A percentile compares a stretch with the other conserved stretches of the same genome.
phyloP scores from a whole-genome alignment of 2,329 filamentous ascomycete genomes.

The Mycosphaerelloides madeirae region DNA sequence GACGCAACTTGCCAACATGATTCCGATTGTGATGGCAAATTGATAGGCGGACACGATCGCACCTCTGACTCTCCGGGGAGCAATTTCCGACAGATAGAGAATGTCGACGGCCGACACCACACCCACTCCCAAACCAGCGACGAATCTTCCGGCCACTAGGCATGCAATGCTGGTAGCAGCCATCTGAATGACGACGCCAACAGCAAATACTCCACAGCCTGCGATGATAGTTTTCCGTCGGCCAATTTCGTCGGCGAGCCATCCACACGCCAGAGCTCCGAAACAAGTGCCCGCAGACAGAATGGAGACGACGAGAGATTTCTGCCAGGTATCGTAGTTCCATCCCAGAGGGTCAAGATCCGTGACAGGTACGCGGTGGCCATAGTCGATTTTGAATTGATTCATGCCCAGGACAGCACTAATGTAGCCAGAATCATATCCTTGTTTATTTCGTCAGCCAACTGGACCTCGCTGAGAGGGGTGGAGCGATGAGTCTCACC shows the following conservation, averaged over 20 bases:
- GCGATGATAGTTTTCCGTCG: slow-evolving; percentile 59
- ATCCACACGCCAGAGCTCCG: slow-evolving; percentile 56
- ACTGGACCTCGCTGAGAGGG: no score
- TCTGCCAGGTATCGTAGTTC: slow-evolving; percentile 29
- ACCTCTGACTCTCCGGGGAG: slow-evolving; percentile 66
- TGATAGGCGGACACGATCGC: slow-evolving; percentile 76
- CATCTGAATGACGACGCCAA: slow-evolving; percentile 55
- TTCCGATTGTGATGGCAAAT: slow-evolving; percentile 75
- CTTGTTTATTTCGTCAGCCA: no score
- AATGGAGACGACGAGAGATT: slow-evolving; percentile 67
- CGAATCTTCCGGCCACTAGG: slow-evolving; percentile 66
- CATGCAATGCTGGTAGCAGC: slow-evolving; percentile 57
- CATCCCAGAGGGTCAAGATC: slow-evolving; percentile 19
- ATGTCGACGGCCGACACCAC: slow-evolving; percentile 61
- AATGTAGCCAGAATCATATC: slow-evolving; percentile 56
- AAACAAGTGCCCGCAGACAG: slow-evolving; percentile 74
- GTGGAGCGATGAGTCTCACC: slow-evolving; percentile 18
- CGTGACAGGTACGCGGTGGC: slow-evolving; percentile 18
- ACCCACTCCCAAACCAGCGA: slow-evolving; percentile 70
- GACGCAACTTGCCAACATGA: slow-evolving; percentile 70
- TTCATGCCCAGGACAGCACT: slow-evolving; percentile 48
- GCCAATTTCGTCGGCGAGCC: slow-evolving; percentile 61
- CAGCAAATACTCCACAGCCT: slow-evolving; percentile 58
- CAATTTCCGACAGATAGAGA: slow-evolving; percentile 41
- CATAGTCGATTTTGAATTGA: slow-evolving; percentile 42